phyloP scores from a whole-genome alignment of 495 filamentous ascomycete species.

The Penicillium pulvis region DNA sequence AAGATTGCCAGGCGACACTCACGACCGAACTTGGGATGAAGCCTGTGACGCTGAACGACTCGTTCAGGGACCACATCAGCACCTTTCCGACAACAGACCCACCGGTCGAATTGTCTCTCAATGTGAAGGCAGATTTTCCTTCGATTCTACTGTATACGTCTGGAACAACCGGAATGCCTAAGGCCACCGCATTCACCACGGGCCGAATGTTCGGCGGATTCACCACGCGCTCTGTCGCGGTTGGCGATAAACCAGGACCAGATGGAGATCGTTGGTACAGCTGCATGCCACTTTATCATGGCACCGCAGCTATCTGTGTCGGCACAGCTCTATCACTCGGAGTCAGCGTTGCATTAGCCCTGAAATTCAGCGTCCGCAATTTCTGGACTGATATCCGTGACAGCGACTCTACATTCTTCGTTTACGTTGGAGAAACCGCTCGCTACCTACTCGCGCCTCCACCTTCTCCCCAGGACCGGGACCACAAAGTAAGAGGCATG shows the following conservation, averaged over 20 bases:
- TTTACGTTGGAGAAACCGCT: slow-evolving; percentile 83
- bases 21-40: slow-evolving; percentile 55
- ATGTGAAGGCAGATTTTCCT: slow-evolving; percentile 51
- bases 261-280: slow-evolving; percentile 67
- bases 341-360: slow-evolving; percentile 65
- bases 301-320: slow-evolving; percentile 63
- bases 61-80: slow-evolving; percentile 49
- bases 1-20: slow-evolving; percentile 49
- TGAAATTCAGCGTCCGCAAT: slow-evolving; percentile 66
- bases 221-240: slow-evolving; percentile 24
- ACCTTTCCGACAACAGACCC: slow-evolving; percentile 50
- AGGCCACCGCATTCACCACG: slow-evolving; percentile 59
- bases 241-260: slow-evolving; percentile 38
- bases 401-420: slow-evolving; percentile 66
- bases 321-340: slow-evolving; percentile 59
- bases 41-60: slow-evolving; percentile 52
- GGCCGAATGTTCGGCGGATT: slow-evolving; percentile 34
- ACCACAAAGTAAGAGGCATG: slow-evolving; percentile 67
- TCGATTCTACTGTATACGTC: slow-evolving; percentile 70
- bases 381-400: slow-evolving; percentile 80
- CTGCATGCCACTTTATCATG: slow-evolving; percentile 84
- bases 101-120: slow-evolving; percentile 30
- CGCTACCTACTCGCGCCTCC: slow-evolving; percentile 74
- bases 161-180: slow-evolving; percentile 68
- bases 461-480: slow-evolving; percentile 60